phyloP scores from a whole-genome alignment of 2,329 filamentous ascomycete genomes.

The Domatiomyces catenatus region DNA sequence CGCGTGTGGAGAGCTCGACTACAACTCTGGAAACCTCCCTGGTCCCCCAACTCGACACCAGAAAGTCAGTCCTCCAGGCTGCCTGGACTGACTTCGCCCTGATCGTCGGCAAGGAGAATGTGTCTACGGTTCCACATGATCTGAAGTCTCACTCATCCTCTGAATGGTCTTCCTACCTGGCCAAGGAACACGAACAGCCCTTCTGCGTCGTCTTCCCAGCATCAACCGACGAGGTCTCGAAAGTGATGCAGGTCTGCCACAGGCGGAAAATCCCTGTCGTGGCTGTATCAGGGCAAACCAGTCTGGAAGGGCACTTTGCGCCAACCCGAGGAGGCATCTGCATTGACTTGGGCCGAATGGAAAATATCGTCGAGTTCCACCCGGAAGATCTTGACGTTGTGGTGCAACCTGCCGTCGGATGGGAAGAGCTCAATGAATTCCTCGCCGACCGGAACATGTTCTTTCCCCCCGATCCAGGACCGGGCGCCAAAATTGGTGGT shows the following conservation, averaged over 20 bases:
- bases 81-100: constrained; percentile 49
- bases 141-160: constrained; percentile 44
- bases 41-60: constrained; percentile 40
- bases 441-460: constrained; percentile 61
- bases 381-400: constrained; percentile 62
- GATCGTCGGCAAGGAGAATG: constrained; percentile 47
- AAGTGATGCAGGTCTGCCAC: constrained; percentile 80
- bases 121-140: constrained; percentile 41
- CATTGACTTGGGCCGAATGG: constrained; percentile 75
- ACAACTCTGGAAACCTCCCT: constrained; percentile 34
- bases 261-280: constrained; percentile 67
- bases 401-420: constrained; percentile 68
- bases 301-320: constrained; percentile 76
- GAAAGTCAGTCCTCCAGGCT: constrained; percentile 43
- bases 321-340: constrained; percentile 70
- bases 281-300: constrained; percentile 75
- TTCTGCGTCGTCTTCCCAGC: constrained; percentile 58
- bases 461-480: constrained; percentile 83
- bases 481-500: constrained; percentile 81
- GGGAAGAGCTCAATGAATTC: constrained; percentile 71
- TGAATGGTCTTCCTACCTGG: constrained; percentile 43
- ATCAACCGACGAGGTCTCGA: constrained; percentile 68
- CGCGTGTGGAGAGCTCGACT: constrained; percentile 33
- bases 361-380: constrained; percentile 62
- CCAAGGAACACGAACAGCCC: constrained; percentile 28